phyloP scores from a whole-genome alignment of 495 filamentous ascomycete genomes.

The Podospora fimiseda region DNA sequence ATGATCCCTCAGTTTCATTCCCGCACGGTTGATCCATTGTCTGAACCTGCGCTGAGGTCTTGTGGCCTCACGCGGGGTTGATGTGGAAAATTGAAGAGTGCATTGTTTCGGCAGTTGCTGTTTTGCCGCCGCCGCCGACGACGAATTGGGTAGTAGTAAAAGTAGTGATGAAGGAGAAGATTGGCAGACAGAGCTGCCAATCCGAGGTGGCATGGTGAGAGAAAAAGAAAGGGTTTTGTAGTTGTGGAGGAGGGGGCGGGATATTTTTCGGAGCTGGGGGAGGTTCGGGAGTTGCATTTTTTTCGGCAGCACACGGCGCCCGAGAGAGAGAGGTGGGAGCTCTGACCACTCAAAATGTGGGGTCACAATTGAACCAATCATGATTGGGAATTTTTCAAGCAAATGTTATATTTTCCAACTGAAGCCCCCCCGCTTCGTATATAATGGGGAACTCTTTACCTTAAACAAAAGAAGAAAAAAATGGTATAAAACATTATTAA shows the following conservation, averaged over 20 bases:
- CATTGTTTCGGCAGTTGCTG: background rate
- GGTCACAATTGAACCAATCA: no score
- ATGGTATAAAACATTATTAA: background rate
- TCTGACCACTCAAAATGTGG: no score
- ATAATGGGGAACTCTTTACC: no score
- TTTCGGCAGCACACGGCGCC: background rate
- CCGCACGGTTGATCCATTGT: constrained; percentile 9
- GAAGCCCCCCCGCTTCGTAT: background rate
- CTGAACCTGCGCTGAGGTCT: constrained; percentile 15
- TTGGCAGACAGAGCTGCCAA: constrained; percentile 13
- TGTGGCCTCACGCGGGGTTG: constrained; percentile 12
- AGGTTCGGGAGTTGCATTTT: background rate
- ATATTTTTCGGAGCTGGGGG: constrained; percentile 3
- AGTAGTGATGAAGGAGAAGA: constrained; percentile 2
- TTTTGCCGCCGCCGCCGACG: constrained; percentile 2
- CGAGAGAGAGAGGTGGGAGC: no score
- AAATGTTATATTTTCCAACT: no score
- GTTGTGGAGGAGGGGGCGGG: constrained; percentile 8
- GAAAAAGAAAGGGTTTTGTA: constrained; percentile 4
- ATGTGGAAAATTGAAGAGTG: constrained; percentile 24
- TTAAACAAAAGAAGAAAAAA: no score
- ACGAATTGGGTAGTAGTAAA: constrained; percentile 3
- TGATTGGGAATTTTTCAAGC: no score
- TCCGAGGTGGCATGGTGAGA: constrained; percentile 26
- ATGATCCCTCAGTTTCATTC: constrained; percentile 4